A percentile compares a stretch with the other conserved stretches of the same genome.
phyloP scores from a whole-genome alignment of 192 early-diverging fungal species.

The Chytriomyces sp. region DNA sequence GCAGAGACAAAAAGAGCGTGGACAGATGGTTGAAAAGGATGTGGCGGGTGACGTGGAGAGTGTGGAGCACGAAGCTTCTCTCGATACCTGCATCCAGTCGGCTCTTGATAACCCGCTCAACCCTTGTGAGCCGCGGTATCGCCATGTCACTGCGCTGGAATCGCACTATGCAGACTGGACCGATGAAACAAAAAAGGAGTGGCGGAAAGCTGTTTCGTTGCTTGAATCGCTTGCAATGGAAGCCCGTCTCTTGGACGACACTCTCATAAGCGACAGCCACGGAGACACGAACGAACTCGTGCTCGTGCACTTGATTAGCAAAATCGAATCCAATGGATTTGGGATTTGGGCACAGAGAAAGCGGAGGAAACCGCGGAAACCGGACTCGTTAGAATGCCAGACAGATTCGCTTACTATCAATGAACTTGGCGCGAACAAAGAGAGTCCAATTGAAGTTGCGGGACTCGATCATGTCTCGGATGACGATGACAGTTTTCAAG shows the following conservation, averaged over 20 bases:
- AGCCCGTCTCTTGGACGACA: conserved; percentile 47
- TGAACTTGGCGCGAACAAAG: background rate
- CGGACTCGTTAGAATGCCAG: background rate
- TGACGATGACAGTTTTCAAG: background rate
- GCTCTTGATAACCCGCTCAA: background rate
- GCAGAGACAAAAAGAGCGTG: background rate
- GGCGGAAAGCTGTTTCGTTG: conserved; percentile 59
- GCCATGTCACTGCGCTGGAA: conserved; percentile 48
- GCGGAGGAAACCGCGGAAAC: background rate
- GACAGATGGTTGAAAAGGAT: background rate
- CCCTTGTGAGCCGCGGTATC: conserved; percentile 5
- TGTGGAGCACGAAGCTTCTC: background rate
- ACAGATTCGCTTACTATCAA: background rate
- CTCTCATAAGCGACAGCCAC: background rate
- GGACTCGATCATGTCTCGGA: background rate
- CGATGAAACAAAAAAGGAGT: conserved; percentile 59
- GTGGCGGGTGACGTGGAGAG: background rate
- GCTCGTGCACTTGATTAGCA: conserved; percentile 63
- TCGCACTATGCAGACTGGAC: conserved; percentile 69
- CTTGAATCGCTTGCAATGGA: conserved; percentile 51
- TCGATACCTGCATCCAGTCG: background rate
- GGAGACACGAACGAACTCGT: background rate
- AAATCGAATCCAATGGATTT: conserved; percentile 73
- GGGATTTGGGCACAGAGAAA: conserved; percentile 61
- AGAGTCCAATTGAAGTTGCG: background rate